phyloP scores from a whole-genome alignment of 768 basidiomycete species.

The Kwoniella newhampshirensis region DNA sequence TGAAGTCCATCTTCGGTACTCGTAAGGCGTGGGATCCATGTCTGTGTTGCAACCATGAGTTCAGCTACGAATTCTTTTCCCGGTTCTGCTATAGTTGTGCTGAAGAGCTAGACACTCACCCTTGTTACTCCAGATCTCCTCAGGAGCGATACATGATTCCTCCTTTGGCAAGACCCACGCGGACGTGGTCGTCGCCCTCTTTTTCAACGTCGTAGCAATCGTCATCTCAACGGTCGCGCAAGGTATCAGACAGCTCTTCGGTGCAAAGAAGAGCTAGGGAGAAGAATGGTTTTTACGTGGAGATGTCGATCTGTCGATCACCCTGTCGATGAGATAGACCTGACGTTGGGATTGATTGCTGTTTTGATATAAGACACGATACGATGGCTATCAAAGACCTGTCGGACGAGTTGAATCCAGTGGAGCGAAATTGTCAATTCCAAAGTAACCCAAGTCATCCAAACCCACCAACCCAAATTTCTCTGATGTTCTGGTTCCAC shows the following conservation, averaged over 20 bases:
- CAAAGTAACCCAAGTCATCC: too few species aligned
- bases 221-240: conserved; percentile 16
- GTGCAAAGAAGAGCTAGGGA: background rate
- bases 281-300: too few species aligned
- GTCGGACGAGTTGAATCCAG: too few species aligned
- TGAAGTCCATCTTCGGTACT: conserved; percentile 34
- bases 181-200: conserved; percentile 13
- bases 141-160: conserved; percentile 40
- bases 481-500: too few species aligned
- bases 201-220: conserved; percentile 5
- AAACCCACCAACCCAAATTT: too few species aligned
- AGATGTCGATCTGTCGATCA: too few species aligned
- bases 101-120: conserved; percentile 10
- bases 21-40: conserved; percentile 39
- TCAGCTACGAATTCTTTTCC: conserved; percentile 9
- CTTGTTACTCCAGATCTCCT: conserved; percentile 41
- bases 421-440: too few species aligned
- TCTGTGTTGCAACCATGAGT: conserved; percentile 10
- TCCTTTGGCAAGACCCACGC: conserved; percentile 44
- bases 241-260: background rate
- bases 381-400: too few species aligned
- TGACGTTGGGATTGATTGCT: too few species aligned
- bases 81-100: background rate
- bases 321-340: too few species aligned
- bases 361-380: too few species aligned